Base-by-base conservation (phyloP, 2,329 filamentous ascomycete species). In the Fragosphaeria purpurea region DNA sequence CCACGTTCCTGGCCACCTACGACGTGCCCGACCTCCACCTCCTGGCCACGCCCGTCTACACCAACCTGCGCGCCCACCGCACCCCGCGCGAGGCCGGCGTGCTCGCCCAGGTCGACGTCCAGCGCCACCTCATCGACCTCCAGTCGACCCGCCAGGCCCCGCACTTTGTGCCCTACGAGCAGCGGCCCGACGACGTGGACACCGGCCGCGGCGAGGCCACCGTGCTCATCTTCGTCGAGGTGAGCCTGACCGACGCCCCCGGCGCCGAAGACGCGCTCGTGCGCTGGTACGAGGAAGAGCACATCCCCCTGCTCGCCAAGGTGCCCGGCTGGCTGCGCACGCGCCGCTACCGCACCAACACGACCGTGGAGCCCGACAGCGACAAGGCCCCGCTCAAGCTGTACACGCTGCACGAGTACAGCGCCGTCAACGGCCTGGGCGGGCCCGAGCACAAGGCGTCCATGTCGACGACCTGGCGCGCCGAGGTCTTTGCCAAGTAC, bases 241-340 rank as follows among this genome's bases (percentile, higher is more conserved):
- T 86, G 6, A 73, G 70, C 1, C 66, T 84, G 12, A 57, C 56
- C 31, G 68, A 70, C 9, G 62, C 63, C n/a, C 71, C 75, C 1
- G 63, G 61, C 5, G 77, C 78, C 0, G 69, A 70, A 32, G 74
- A 77, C 30, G 60, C 57, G 1, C 74, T 83, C 43, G 72, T 83
- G 50, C 79, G 74, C 61, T 94, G 86, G 86, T 85, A 86, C 61
- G 68, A 76, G 34, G 79, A 89, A 54, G 86, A 93, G 63, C 86
- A 93, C 63, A 73, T 84, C 22, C 72, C 75, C 3, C 76, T 89
- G 75, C 63, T 94, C 52, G 71, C 82, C 54, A 84, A 84, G 60
- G 76, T 90, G 0, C 83, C 86, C 0, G 88, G 88, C 4, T 95
- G 88, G 86, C 68, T 86, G 53, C 80, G 88, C 39, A 84, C 83